Percentiles rank a stretch among this genome's conserved stretches.
phyloP scores from a whole-genome alignment of 805 yeast species.

The Lachancea nothofagi region DNA sequence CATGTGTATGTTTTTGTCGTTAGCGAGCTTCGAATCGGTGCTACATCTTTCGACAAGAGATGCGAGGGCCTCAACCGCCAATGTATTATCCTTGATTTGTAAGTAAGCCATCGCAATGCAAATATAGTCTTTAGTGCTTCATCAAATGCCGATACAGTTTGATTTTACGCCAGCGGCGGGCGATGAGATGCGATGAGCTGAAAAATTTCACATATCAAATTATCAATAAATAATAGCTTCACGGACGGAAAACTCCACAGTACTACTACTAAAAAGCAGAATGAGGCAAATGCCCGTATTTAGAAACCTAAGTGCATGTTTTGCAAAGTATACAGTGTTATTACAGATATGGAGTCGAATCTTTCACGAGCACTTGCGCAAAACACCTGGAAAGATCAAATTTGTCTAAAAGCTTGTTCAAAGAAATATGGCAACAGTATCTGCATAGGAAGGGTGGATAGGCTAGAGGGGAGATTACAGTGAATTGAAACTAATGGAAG shows the following conservation, averaged over 20 bases:
- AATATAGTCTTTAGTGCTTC: too few relatives aligned
- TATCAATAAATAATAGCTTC: background rate
- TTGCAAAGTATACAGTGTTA: slow-evolving; percentile 10
- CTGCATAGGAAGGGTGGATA: slow-evolving; percentile 2
- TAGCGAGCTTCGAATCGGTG: slow-evolving; percentile 25
- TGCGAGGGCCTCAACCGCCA: slow-evolving; percentile 20
- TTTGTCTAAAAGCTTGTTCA: background rate
- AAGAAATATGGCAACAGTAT: background rate
- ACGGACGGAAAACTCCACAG: too few relatives aligned
- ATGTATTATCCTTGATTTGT: slow-evolving; percentile 11
- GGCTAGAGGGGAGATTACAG: slow-evolving; percentile 2
- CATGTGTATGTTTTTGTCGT: slow-evolving; percentile 32
- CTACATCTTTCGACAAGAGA: slow-evolving; percentile 28
- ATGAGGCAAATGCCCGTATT: background rate
- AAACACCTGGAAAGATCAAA: slow-evolving; percentile 1
- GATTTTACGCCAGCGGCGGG: too few relatives aligned
- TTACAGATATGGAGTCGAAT: slow-evolving; percentile 2
- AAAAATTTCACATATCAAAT: slow-evolving; percentile 1
- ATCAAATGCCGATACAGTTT: too few relatives aligned
- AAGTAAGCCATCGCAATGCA: slow-evolving; percentile 7
- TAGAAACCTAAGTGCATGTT: slow-evolving; percentile 9
- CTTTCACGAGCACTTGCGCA: slow-evolving; percentile 7
- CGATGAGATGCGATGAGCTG: slow-evolving; percentile 1
- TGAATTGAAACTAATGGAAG: too few relatives aligned
- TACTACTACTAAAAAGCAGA: too few relatives aligned